These are phyloP conservation scores for Penicillium italicum DNA, from an alignment of 2,329 filamentous ascomycete species.

Conservation along the genomic window DNA sequence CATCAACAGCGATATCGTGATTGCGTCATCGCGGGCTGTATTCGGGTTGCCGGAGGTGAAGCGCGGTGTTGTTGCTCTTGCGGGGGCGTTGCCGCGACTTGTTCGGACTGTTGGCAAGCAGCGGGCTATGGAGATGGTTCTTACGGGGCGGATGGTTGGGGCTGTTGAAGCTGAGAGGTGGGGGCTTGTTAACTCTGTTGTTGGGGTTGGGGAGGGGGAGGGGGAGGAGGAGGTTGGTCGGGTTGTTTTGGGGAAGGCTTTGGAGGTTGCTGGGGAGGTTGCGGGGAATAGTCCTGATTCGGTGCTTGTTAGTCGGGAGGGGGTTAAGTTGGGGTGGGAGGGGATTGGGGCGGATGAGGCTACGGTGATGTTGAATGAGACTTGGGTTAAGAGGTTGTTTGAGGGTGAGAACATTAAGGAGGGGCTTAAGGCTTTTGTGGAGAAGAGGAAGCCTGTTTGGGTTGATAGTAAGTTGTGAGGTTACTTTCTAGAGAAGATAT, in stretches of 20 bases:
- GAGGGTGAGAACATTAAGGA: constrained; percentile 70
- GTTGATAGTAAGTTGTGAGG: constrained; percentile 37
- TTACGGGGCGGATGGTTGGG: constrained; percentile 59
- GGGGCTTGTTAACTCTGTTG: constrained; percentile 69
- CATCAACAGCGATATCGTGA: constrained; percentile 66
- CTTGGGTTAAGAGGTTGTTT: constrained; percentile 58
- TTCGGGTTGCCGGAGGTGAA: constrained; percentile 71
- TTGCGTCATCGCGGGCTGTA: constrained; percentile 54
- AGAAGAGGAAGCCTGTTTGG: constrained; percentile 69
- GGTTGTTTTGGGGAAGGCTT: constrained; percentile 42
- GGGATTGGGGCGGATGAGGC: constrained; percentile 61
- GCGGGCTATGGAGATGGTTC: constrained; percentile 68
- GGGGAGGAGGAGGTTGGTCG: constrained; percentile 18
- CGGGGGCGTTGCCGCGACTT: constrained; percentile 66
- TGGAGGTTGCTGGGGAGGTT: constrained; percentile 60
- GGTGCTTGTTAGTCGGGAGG: constrained; percentile 69
- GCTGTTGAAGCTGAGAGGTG: constrained; percentile 61
- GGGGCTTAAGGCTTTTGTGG: constrained; percentile 70
- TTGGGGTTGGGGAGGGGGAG: constrained; percentile 31
- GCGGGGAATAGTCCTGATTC: constrained; percentile 69
- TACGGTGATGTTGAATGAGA: constrained; percentile 56
- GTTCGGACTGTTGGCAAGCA: constrained; percentile 63
- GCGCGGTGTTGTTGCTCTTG: constrained; percentile 66
- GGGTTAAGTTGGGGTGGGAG: constrained; percentile 70
- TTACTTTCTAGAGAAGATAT: not conserved